Base-by-base conservation (phyloP, 208 protist genomes). In the Porcisia deanei region DNA sequence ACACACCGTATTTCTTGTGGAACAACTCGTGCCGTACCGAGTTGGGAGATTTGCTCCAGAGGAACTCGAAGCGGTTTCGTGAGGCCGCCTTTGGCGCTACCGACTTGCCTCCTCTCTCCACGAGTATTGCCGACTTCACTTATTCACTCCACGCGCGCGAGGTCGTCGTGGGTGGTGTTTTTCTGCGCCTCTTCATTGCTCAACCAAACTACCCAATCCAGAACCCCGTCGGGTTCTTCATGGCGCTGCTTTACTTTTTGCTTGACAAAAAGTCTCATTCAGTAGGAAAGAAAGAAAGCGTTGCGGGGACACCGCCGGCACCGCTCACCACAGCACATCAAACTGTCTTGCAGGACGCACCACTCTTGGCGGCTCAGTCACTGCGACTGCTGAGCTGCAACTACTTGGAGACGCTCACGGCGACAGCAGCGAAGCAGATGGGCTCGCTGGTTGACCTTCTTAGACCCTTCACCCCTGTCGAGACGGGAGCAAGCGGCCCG, bases 1-100 rank as follows among this genome's bases (percentile, higher is more conserved):
- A 94, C 25, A 96, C 85, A 20, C 95, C 95, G 57, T 94, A 95
- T 75, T 87, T 97, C 71, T 45, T 97, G 37, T 98, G 96, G 94
- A 93, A 96, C 79, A 96, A 98, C 83, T 63, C 79, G 14, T 90
- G 82, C n/a, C 88, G 94, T 37, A 61, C 77, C 1, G 93, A 98
- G 83, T 78, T 98, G 68, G 65, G 81, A 49, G 89, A 97, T n/a
- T 71, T 94, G 25, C 64, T 96, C 25, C 61, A 81, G 12, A 45
- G 14, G 22, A 90, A 94, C 57, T 94, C 89, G 43, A 75, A 87
- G 37, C 75, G 65, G 7, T 91, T 83, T 69, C 80, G 76, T 65
- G 82, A 90, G 59, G 88, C 82, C 39, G 57, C 73, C 49, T 84
- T 81, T 60, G 86, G 79, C n/a, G 79, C 79, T n/a, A 73, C 79